Base-by-base conservation (phyloP, 768 basidiomycete genomes). In the Kwoniella dendrophila region DNA sequence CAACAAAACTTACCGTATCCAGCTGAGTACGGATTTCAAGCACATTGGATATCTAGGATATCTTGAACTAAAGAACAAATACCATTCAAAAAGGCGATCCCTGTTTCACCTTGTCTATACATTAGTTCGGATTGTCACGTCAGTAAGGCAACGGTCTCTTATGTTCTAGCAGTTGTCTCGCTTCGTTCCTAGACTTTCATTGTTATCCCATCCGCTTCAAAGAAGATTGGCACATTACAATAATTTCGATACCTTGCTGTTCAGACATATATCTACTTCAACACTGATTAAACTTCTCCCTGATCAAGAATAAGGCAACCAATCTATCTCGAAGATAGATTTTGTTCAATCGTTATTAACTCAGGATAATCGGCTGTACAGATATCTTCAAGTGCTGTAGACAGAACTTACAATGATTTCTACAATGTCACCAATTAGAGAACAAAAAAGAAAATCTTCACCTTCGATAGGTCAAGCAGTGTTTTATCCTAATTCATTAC, bases 391-490 rank as follows among this genome's bases (percentile, higher is more conserved):
- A n/a, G n/a, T n/a, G n/a, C n/a, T n/a, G n/a, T n/a, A n/a, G n/a
- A n/a, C n/a, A n/a, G n/a, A n/a, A n/a, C n/a, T n/a, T n/a, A n/a
- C n/a, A n/a, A n/a, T n/a, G n/a, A n/a, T n/a, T n/a, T 36, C 41
- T 18, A 60, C 8, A 6, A 64, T 64, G 63, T 64, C 63, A 18
- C 63, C 63, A 20, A 48, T 27, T 40, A 34, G 56, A 29, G 40
- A 48, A 40, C 56, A 50, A 16, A 64, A 59, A 27, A 49, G 20
- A 40, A 64, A 54, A 24, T 44, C 40, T 4, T 58, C 60, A 22
- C 60, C 53, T 38, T 59, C 64, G n/a, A 53, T 69, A 38, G 68
- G 61, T 55, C 68, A 65, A 53, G 56, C 68, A 22, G 68, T 69
- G 33, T 69, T 69, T 51, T 69, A 69, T 33, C 61, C 64, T 24